phyloP scores from a whole-genome alignment of 306 rosid species.

The Medicago ruthenica region DNA sequence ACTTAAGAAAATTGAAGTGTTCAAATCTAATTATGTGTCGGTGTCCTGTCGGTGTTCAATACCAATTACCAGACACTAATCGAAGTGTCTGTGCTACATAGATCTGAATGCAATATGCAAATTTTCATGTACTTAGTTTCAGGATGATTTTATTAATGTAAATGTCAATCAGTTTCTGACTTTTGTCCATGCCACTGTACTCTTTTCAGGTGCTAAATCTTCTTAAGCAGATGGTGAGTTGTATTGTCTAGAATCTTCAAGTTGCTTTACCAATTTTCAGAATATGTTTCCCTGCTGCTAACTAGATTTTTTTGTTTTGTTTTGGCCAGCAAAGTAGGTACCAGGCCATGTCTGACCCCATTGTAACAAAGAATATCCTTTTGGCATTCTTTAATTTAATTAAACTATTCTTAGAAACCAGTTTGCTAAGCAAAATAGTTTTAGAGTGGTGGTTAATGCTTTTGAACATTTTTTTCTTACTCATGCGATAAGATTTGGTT shows the following conservation, averaged over 20 bases:
- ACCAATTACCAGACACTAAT: not conserved
- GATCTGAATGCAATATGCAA: not conserved
- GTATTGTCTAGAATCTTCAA: slow-evolving; percentile 22
- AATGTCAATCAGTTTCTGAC: slow-evolving; percentile 34
- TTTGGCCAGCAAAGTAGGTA: too few species aligned
- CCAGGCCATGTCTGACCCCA: too few species aligned
- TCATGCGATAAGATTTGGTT: too few species aligned
- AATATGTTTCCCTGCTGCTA: slow-evolving; percentile 40
- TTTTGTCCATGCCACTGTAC: not conserved
- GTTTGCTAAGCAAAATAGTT: too few species aligned
- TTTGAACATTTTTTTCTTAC: too few species aligned
- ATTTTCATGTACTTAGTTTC: slow-evolving; percentile 1
- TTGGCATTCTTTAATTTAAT: too few species aligned
- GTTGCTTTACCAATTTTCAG: slow-evolving; percentile 28
- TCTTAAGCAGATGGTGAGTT: slow-evolving; percentile 97
- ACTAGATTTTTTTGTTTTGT: slow-evolving; percentile 17
- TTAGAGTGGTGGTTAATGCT: too few species aligned
- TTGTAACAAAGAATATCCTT: too few species aligned
- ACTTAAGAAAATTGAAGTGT: too few species aligned
- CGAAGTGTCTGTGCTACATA: not conserved
- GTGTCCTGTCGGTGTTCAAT: too few species aligned
- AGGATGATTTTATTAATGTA: slow-evolving; percentile 18
- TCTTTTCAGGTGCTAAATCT: slow-evolving; percentile 88
- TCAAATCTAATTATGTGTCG: too few species aligned
- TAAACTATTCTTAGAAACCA: too few species aligned